Percentiles rank a stretch among this genome's conserved stretches.
These are phyloP conservation scores for Aspergillus hancockii DNA, from an alignment of 495 filamentous ascomycete genomes.

Conservation along the genomic window DNA sequence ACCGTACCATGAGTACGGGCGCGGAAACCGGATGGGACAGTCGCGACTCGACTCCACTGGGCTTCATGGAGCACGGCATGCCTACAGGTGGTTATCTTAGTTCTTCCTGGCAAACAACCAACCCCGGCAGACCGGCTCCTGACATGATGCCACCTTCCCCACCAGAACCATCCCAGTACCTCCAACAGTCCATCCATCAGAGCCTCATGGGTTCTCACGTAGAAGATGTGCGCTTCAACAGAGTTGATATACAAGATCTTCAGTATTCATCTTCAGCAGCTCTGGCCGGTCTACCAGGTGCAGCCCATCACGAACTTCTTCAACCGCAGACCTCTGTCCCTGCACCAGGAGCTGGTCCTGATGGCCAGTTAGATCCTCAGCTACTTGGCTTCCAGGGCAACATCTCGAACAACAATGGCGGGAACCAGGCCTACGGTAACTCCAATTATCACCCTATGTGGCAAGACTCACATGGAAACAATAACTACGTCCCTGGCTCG, in stretches of 20 bases:
- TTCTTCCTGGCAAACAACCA: constrained; percentile 44
- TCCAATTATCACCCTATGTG: constrained; percentile 19
- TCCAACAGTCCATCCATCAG: constrained; percentile 53
- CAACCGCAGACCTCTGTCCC: constrained; percentile 33
- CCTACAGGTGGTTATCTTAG: constrained; percentile 30
- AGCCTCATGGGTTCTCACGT: constrained; percentile 27
- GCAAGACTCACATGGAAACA: constrained; percentile 18
- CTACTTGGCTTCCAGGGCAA: constrained; percentile 35
- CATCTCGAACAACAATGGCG: constrained; percentile 5
- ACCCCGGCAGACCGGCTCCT: constrained; percentile 62
- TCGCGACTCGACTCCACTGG: constrained; percentile 38
- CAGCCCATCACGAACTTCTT: constrained; percentile 54
- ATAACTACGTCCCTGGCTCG: constrained; percentile 19
- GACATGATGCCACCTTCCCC: constrained; percentile 51
- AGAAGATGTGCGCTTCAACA: constrained; percentile 33
- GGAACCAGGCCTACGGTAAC: constrained; percentile 15
- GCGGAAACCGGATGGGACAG: constrained; percentile 31
- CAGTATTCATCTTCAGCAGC: constrained; percentile 35
- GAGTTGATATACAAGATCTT: constrained; percentile 32
- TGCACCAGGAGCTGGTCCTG: constrained; percentile 18
- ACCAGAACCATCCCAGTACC: constrained; percentile 58
- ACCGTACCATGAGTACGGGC: constrained; percentile 30
- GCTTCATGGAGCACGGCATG: constrained; percentile 27
- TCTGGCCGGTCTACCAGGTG: constrained; percentile 55
- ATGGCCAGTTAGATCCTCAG: constrained; percentile 48